These are phyloP conservation scores for Herpetomonas tarakana DNA, from an alignment of 208 protist species.

Conservation along the genomic window DNA sequence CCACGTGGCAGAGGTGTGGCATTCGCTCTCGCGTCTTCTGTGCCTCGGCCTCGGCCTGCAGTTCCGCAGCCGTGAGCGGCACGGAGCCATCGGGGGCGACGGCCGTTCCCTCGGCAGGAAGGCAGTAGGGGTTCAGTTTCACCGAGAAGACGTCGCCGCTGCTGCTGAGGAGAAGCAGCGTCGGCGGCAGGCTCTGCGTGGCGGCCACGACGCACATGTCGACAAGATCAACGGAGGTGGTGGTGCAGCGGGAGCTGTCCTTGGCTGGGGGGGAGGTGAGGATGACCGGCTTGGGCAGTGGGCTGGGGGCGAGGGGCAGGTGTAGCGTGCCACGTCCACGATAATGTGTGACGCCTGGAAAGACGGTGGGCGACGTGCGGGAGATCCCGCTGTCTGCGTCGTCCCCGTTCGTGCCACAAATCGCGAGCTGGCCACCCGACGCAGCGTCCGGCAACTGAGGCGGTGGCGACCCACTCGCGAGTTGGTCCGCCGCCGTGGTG, in stretches of 20 bases:
- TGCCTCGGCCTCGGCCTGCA: constrained; percentile 1
- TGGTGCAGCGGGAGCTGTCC: background rate
- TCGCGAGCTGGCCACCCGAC: no score
- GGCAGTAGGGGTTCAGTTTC: constrained; percentile 32
- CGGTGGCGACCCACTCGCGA: background rate
- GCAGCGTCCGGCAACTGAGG: background rate
- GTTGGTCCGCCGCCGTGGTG: no score
- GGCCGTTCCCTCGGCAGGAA: constrained; percentile 20
- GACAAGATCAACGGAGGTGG: constrained; percentile 28
- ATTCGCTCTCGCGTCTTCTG: constrained; percentile 10
- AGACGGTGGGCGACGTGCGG: background rate
- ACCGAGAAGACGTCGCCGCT: constrained; percentile 70
- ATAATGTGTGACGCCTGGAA: background rate
- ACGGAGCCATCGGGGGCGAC: constrained; percentile 24
- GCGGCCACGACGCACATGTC: constrained; percentile 47
- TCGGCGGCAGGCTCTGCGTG: constrained; percentile 45
- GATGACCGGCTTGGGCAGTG: background rate
- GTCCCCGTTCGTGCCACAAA: background rate
- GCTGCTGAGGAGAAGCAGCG: constrained; percentile 59
- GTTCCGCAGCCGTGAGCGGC: background rate
- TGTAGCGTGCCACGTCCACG: background rate
- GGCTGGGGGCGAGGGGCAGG: no score
- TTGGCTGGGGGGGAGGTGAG: background rate
- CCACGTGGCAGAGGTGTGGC: background rate
- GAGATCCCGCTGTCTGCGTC: background rate